phyloP scores from a whole-genome alignment of 1,284 basidiomycete species.

The Xanthoconium separans region DNA sequence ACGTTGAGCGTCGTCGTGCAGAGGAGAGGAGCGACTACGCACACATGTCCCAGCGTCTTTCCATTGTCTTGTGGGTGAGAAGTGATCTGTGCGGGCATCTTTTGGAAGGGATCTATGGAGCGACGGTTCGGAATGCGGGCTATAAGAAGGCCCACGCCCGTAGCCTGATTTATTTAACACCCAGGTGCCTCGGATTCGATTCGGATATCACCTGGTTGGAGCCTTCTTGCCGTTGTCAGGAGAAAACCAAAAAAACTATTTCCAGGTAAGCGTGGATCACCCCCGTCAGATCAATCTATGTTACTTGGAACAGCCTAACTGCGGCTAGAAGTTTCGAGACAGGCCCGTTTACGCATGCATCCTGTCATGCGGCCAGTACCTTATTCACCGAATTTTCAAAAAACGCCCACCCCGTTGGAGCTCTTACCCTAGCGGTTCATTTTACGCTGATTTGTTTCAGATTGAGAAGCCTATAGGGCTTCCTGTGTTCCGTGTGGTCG shows the following conservation, averaged over 20 bases:
- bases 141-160: slow-evolving; percentile 21
- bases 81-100: slow-evolving; percentile 33
- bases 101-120: slow-evolving; percentile 9
- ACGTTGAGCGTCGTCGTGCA: neutral
- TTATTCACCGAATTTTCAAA: slow-evolving; percentile 16
- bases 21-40: slow-evolving; percentile 29
- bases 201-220: slow-evolving; percentile 25
- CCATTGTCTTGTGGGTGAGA: slow-evolving; percentile 23
- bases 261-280: slow-evolving; percentile 28
- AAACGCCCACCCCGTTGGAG: too few relatives aligned
- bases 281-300: slow-evolving; percentile 16
- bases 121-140: slow-evolving; percentile 13
- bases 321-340: slow-evolving; percentile 8
- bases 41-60: slow-evolving; percentile 64
- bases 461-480: neutral
- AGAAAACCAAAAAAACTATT: slow-evolving; percentile 18
- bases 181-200: slow-evolving; percentile 18
- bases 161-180: slow-evolving; percentile 30
- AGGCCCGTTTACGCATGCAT: slow-evolving; percentile 5
- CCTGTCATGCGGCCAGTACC: slow-evolving; percentile 11
- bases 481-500: slow-evolving; percentile 9
- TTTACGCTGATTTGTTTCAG: slow-evolving; percentile 10
- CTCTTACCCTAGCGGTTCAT: neutral
- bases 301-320: slow-evolving; percentile 18
- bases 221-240: slow-evolving; percentile 10